Percentiles rank a stretch among this genome's conserved stretches.
These are phyloP conservation scores for Tanacetum coccineum DNA, from an alignment of 129 eudicot species.

Conservation along the genomic window DNA sequence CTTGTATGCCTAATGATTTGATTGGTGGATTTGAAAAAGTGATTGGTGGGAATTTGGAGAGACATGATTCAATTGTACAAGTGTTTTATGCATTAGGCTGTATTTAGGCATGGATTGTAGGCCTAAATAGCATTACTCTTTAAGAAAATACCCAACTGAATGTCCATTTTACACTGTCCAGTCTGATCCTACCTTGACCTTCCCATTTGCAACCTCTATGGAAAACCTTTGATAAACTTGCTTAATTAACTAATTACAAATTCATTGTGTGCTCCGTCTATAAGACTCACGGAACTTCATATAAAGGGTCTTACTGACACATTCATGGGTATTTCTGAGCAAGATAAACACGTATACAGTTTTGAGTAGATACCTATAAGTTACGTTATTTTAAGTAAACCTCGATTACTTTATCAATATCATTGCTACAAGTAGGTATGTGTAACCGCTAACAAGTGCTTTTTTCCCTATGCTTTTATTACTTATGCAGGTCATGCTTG, in stretches of 20 bases:
- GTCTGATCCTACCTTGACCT: background rate
- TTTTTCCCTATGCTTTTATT: slow-evolving; percentile 11
- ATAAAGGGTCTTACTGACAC: background rate
- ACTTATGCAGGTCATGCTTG: slow-evolving; percentile 47
- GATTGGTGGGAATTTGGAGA: too few species aligned
- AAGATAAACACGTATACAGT: background rate
- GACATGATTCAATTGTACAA: too few species aligned
- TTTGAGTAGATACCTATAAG: slow-evolving; percentile 1
- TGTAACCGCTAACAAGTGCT: background rate
- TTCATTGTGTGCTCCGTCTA: background rate
- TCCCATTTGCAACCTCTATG: background rate
- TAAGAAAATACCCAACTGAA: background rate
- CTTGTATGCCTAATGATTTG: too few species aligned
- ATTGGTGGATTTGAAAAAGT: too few species aligned
- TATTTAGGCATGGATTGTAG: too few species aligned
- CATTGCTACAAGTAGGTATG: background rate
- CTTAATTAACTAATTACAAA: background rate
- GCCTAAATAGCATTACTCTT: too few species aligned
- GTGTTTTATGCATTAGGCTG: too few species aligned
- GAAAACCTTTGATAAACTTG: background rate
- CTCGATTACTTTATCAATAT: background rate
- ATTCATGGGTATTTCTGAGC: background rate
- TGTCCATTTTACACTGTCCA: background rate
- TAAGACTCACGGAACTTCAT: background rate
- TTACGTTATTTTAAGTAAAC: slow-evolving; percentile 2